Percentiles rank a stretch among this genome's conserved stretches.
These are phyloP conservation scores for Excoecaria cochinchinensis DNA, from an alignment of 345 rosid species.

Conservation along the genomic window DNA sequence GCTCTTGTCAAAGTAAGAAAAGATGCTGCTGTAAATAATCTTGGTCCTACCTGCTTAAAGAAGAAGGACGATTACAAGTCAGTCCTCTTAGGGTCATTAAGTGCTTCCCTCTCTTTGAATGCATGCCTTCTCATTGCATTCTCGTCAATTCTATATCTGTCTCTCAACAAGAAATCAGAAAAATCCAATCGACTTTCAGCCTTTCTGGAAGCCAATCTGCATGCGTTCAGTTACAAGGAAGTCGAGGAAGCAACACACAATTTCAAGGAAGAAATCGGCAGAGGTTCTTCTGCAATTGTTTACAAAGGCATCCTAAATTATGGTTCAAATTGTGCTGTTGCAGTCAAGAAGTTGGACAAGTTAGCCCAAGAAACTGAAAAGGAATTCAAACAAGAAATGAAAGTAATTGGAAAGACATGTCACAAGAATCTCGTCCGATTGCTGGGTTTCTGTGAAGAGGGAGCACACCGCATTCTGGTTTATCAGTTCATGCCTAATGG, in stretches of 20 bases:
- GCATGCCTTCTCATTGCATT: neutral
- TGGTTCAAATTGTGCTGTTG: conserved; percentile 16
- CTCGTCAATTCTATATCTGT: neutral
- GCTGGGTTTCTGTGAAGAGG: conserved; percentile 21
- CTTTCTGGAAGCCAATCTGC: conserved; percentile 14
- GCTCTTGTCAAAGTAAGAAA: conserved; percentile 12
- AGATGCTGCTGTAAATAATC: neutral
- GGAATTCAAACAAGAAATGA: conserved; percentile 33
- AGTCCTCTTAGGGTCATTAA: neutral
- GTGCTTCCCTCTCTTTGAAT: conserved; percentile 1
- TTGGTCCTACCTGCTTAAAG: neutral
- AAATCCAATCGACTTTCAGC: neutral
- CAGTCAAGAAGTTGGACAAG: conserved; percentile 30
- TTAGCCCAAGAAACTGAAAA: conserved; percentile 22
- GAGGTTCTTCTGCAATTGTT: conserved; percentile 37
- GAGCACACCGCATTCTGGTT: conserved; percentile 10
- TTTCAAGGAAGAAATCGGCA: conserved; percentile 34
- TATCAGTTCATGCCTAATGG: conserved; percentile 17
- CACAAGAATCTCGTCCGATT: conserved; percentile 26
- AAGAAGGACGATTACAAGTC: neutral
- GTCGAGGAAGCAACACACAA: conserved; percentile 26
- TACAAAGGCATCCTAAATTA: conserved; percentile 28
- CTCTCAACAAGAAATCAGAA: neutral
- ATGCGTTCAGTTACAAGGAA: conserved; percentile 21
- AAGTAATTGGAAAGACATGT: conserved; percentile 24